These are phyloP conservation scores for Breynia disticha DNA, from an alignment of 441 rosid species.

Conservation along the genomic window DNA sequence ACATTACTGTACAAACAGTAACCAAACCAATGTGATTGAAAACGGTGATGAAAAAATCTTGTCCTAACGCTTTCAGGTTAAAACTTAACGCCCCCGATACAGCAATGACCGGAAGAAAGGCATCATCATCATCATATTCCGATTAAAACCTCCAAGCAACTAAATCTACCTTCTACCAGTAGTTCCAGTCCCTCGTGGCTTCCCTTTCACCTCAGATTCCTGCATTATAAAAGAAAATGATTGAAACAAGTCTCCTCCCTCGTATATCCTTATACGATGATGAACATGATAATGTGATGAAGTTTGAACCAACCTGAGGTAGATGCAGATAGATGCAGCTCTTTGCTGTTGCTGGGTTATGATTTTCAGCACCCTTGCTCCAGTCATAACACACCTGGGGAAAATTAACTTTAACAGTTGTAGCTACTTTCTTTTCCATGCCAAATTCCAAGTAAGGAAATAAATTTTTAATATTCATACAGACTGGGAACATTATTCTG, in stretches of 20 bases:
- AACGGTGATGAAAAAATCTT: too few relatives aligned
- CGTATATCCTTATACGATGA: not conserved
- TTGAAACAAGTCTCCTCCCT: not conserved
- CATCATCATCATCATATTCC: too few relatives aligned
- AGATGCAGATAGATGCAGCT: constrained; percentile 65
- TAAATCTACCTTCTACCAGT: constrained; percentile 60
- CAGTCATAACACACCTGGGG: constrained; percentile 83
- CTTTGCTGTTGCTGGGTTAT: constrained; percentile 92
- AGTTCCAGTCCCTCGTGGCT: constrained; percentile 65
- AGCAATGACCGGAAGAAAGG: too few relatives aligned
- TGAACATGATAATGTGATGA: not conserved
- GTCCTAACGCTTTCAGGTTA: too few relatives aligned
- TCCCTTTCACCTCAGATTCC: constrained; percentile 85
- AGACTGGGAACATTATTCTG: too few relatives aligned
- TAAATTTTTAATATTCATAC: too few relatives aligned
- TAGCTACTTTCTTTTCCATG: too few relatives aligned
- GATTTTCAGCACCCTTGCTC: constrained; percentile 98
- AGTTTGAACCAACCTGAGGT: constrained; percentile 46
- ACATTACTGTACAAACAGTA: too few relatives aligned
- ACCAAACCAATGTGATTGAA: too few relatives aligned
- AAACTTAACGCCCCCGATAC: too few relatives aligned
- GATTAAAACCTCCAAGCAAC: constrained; percentile 4
- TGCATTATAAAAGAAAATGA: constrained; percentile 17
- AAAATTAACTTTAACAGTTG: constrained; percentile 8
- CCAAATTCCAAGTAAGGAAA: too few relatives aligned